Evolutionary conservation across 768 basidiomycete genomes (phyloP).

Genomic region (Xerocomus spinulosus): DNA sequence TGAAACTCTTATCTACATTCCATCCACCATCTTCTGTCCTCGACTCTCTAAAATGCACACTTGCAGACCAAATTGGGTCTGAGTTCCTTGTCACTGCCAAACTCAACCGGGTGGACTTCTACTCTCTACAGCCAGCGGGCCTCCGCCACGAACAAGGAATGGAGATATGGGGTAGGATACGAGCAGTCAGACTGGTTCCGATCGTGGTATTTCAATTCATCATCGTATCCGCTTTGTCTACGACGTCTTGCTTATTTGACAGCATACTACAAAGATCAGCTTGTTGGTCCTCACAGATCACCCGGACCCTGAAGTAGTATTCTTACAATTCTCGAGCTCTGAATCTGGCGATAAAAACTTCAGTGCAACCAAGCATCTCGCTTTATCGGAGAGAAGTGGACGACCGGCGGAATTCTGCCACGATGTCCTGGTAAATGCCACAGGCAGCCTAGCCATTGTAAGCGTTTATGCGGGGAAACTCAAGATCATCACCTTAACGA

Average conservation of each 20-base stretch:
- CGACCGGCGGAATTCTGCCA: conserved; percentile 69
- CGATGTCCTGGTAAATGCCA: conserved; percentile 61
- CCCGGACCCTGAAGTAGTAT: conserved; percentile 67
- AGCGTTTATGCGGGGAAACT: conserved; percentile 69
- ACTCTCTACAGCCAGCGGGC: conserved; percentile 57
- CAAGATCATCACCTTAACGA: conserved; percentile 51
- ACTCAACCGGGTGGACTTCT: conserved; percentile 61
- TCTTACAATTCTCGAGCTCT: conserved; percentile 49
- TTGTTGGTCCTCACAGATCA: conserved; percentile 69
- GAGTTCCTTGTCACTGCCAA: conserved; percentile 71
- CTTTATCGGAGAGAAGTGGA: conserved; percentile 53
- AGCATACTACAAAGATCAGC: conserved; percentile 36
- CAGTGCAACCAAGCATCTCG: conserved; percentile 39
- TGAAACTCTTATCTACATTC: conserved; percentile 67
- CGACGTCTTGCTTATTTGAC: conserved; percentile 6
- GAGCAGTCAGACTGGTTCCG: conserved; percentile 51
- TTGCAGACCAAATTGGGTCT: conserved; percentile 44
- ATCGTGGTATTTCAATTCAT: conserved; percentile 40
- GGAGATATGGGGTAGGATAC: conserved; percentile 68
- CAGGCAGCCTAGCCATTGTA: conserved; percentile 55
- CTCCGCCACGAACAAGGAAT: conserved; percentile 54
- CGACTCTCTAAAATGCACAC: conserved; percentile 61
- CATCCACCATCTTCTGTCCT: conserved; percentile 71
- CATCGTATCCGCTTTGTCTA: not conserved
- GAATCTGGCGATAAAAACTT: conserved; percentile 33